A percentile compares a stretch with the other conserved stretches of the same genome.
Evolutionary conservation across 2,329 filamentous ascomycete genomes (phyloP).

Genomic region (Colletotrichum falcatum): DNA sequence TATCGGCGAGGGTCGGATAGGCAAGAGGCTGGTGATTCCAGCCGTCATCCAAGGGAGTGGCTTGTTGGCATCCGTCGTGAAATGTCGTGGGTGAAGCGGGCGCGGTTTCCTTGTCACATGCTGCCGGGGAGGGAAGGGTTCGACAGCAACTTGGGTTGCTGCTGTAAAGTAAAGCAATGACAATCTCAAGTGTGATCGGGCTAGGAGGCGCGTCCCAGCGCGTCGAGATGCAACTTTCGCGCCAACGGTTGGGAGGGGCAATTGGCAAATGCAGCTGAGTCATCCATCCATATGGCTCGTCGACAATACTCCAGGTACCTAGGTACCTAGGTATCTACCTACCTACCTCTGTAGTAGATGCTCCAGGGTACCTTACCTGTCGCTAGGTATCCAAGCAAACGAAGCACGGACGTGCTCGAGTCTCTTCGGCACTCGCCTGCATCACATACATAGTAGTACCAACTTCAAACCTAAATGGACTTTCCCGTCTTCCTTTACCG

Average conservation of each 20-base stretch:
- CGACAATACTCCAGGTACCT: too few species aligned
- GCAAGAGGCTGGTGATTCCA: conserved; percentile 47
- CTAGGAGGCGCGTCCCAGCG: conserved; percentile 10
- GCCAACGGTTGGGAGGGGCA: conserved; percentile 17
- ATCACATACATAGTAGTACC: too few species aligned
- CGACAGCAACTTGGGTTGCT: conserved; percentile 1
- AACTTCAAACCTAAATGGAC: not conserved
- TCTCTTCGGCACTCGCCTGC: not conserved
- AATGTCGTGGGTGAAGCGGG: conserved; percentile 2
- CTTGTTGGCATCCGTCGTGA: conserved; percentile 18
- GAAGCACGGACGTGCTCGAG: not conserved
- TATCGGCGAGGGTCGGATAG: conserved; percentile 53
- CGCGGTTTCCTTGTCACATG: conserved; percentile 19
- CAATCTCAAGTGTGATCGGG: conserved; percentile 3
- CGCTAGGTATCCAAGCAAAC: not conserved
- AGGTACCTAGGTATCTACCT: too few species aligned
- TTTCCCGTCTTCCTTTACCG: not conserved
- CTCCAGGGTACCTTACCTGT: not conserved
- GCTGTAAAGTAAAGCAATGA: not conserved
- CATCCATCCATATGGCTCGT: not conserved
- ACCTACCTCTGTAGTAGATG: not conserved
- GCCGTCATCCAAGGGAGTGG: conserved; percentile 51
- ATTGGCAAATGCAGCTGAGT: conserved; percentile 10
- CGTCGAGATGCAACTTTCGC: conserved; percentile 27
- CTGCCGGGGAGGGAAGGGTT: conserved; percentile 12